Evolutionary conservation across 805 yeast species (phyloP).

Genomic region (Metschnikowia anglica): DNA sequence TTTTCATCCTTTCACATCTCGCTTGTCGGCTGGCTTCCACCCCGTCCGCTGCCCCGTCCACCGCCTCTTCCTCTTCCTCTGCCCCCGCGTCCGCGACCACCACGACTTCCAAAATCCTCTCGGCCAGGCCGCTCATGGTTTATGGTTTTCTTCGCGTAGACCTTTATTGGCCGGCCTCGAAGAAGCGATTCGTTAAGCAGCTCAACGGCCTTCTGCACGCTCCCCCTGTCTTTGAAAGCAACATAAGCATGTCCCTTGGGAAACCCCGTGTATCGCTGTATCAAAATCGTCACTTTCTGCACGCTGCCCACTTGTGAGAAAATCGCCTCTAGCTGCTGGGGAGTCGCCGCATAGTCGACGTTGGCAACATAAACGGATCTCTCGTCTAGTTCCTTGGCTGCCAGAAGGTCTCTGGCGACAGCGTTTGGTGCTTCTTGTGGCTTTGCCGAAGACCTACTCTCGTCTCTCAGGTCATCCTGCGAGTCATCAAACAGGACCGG

Average conservation of each 20-base stretch:
- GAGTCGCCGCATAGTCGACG: conserved; percentile 48
- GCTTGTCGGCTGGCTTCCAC: too few species aligned
- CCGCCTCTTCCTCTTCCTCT: conserved; percentile 26
- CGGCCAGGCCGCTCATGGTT: background rate
- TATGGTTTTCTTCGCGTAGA: conserved; percentile 54
- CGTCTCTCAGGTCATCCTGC: too few species aligned
- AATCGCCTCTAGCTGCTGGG: conserved; percentile 49
- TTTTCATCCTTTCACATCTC: too few species aligned
- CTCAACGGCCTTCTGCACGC: conserved; percentile 48
- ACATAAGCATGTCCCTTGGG: conserved; percentile 65
- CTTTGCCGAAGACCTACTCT: too few species aligned
- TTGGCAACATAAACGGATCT: conserved; percentile 57
- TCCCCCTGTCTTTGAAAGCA: conserved; percentile 47
- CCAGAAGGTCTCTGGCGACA: background rate
- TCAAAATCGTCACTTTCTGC: conserved; percentile 52
- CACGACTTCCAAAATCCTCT: conserved; percentile 30
- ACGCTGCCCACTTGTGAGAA: conserved; percentile 47
- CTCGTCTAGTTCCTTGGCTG: conserved; percentile 41
- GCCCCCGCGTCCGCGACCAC: conserved; percentile 33
- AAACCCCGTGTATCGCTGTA: conserved; percentile 43
- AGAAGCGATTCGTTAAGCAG: conserved; percentile 42
- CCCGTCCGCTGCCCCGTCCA: conserved; percentile 33
- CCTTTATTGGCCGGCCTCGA: conserved; percentile 47
- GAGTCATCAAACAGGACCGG: background rate
- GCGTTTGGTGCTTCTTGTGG: background rate